Conservation (phyloP, 2,329 filamentous ascomycete species). For the Nakataea oryzae region DNA sequence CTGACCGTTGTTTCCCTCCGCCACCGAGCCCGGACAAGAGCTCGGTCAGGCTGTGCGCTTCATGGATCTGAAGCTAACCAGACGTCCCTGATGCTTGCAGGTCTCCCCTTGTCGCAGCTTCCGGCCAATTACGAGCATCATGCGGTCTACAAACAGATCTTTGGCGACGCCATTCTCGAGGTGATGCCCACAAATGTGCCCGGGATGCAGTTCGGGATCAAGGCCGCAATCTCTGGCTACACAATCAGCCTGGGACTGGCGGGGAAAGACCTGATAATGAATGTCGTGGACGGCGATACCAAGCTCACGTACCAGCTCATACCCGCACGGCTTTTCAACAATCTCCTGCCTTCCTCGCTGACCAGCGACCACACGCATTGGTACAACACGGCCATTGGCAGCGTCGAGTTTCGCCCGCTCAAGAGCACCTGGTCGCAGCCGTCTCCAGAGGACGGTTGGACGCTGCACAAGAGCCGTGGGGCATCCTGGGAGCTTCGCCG, state of each 20-base stretch:
- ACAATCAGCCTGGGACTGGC: conserved; percentile 23
- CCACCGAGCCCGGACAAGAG: too few species aligned
- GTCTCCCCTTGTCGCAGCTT: conserved; percentile 30
- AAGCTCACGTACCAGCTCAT: conserved; percentile 18
- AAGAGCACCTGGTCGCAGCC: conserved; percentile 14
- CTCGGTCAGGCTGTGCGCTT: too few species aligned
- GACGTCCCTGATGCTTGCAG: neutral
- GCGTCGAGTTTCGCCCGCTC: conserved; percentile 21
- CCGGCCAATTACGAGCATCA: conserved; percentile 31
- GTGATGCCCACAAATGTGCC: conserved; percentile 25
- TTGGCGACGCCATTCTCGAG: conserved; percentile 29
- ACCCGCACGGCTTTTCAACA: conserved; percentile 25
- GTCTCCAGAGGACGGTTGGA: conserved; percentile 13
- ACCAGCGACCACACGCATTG: conserved; percentile 33
- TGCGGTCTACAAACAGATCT: conserved; percentile 28
- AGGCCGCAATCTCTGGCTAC: conserved; percentile 17
- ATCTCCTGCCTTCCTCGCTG: conserved; percentile 23
- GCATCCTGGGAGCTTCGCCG: conserved; percentile 14
- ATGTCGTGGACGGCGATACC: conserved; percentile 7
- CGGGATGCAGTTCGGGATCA: conserved; percentile 30
- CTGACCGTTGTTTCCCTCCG: neutral
- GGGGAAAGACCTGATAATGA: conserved; percentile 21
- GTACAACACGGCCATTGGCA: conserved; percentile 21
- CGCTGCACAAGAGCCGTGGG: conserved; percentile 5
- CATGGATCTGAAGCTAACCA: neutral